phyloP scores from a whole-genome alignment of 108 stramenopile genomes.

The Discostella pseudostelligera region DNA sequence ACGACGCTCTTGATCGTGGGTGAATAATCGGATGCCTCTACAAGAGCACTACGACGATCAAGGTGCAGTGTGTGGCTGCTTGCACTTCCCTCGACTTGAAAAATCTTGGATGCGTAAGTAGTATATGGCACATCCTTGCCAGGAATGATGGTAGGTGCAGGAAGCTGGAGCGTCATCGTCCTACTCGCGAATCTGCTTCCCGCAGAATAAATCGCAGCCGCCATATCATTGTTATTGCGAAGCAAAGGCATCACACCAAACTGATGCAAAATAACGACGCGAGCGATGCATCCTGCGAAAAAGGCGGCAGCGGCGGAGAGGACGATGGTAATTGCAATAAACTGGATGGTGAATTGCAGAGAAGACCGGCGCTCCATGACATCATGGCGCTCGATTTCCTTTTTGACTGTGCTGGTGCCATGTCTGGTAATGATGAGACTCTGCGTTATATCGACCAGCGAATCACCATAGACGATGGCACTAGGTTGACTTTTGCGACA shows the following conservation, averaged over 20 bases:
- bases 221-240: background rate
- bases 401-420: background rate
- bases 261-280: background rate
- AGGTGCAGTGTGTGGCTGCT: conserved; percentile 18
- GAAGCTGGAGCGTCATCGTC: conserved; percentile 18
- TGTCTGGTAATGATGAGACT: background rate
- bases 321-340: background rate
- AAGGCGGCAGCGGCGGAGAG: conserved; percentile 3
- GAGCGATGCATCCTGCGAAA: conserved; percentile 2
- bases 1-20: background rate
- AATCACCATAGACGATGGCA: background rate
- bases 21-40: background rate
- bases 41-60: conserved; percentile 16
- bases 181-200: background rate
- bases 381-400: background rate
- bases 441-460: background rate
- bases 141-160: conserved; percentile 30
- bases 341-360: background rate
- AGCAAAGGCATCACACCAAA: background rate
- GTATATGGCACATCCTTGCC: conserved; percentile 53
- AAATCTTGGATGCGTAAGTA: conserved; percentile 59
- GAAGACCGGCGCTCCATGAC: background rate
- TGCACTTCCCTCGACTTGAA: conserved; percentile 22
- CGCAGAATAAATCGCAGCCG: background rate
- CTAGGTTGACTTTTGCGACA: background rate